Evolutionary conservation across 1,284 basidiomycete genomes (phyloP), one percentile per base, ranked within the genome.

Genomic region (Pholiota adiposa): DNA sequence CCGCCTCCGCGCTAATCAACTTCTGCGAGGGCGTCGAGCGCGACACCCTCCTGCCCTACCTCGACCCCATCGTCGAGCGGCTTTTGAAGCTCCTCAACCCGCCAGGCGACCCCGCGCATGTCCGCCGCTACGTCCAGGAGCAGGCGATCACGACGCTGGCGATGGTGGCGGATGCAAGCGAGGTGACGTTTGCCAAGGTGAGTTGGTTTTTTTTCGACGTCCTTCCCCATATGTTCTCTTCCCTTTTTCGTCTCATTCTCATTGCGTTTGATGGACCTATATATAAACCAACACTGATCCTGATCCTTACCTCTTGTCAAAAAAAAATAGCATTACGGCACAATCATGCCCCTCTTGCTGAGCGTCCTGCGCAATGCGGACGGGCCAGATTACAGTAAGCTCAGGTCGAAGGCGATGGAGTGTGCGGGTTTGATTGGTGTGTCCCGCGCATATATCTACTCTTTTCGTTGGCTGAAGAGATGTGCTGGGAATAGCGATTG

Each of bases 1-100:
- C 93, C 0, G 91, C 92, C 0, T 89, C 93, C 0, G 91, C 91
- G 0, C 79, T 94, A n/a, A 92, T 94, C 69, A 94, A 94, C 72
- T 94, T 94, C 74, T 95, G 91, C 73, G 89, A 94, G 70, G 89
- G 89, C 38, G 89, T 91, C 31, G 87, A 86, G 64, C 80, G 85
- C n/a, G 83, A 89, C 18, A 86, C 84, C 0, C 82, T 93, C 2
- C 67, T 89, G 0, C 88, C 88, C 0, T 92, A 92, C 70, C 82
- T 95, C 14, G 91, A 93, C 56, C 82, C 85, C 0, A 87, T 93
- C 63, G 88, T 95, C 27, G 85, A 87, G 65, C 82, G 88, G 0
- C 78, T 94, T 0, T 74, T 93, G 5, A 83, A 81, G 57, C 74
- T 92, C 8, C 80, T 92, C 33, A 83, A 86, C 63, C 85, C 83